A percentile compares a stretch with the other conserved stretches of the same genome.
These are phyloP conservation scores for Gentiana dahurica DNA, from an alignment of 257 asterid genomes.

Conservation along the genomic window DNA sequence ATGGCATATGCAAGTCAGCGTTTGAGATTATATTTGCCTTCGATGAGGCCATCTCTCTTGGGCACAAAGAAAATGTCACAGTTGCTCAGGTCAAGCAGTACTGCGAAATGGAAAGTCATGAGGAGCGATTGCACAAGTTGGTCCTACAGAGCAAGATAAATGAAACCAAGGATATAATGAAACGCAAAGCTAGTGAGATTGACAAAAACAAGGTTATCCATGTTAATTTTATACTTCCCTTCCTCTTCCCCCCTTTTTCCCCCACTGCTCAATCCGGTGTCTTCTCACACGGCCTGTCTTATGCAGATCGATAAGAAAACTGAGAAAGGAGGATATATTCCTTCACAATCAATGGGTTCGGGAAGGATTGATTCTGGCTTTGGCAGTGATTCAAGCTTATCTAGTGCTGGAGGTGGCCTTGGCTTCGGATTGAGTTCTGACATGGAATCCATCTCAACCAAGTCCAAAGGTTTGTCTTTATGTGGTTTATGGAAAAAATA, in stretches of 20 bases:
- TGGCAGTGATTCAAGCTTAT: constrained; percentile 50
- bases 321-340: constrained; percentile 61
- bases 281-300: neutral
- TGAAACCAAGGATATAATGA: constrained; percentile 83
- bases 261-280: too few relatives aligned
- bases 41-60: constrained; percentile 88
- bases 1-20: constrained; percentile 74
- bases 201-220: constrained; percentile 79
- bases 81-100: constrained; percentile 93
- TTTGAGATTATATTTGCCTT: constrained; percentile 89
- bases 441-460: constrained; percentile 49
- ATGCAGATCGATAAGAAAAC: constrained; percentile 64
- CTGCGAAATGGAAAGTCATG: constrained; percentile 97
- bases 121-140: constrained; percentile 83
- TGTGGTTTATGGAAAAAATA: neutral
- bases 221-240: neutral
- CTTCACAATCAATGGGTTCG: constrained; percentile 68
- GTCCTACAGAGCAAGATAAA: constrained; percentile 78
- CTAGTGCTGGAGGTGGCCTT: constrained; percentile 49
- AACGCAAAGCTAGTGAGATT: constrained; percentile 89
- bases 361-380: constrained; percentile 66
- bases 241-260: too few relatives aligned
- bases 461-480: constrained; percentile 54
- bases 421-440: constrained; percentile 62
- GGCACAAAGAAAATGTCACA: constrained; percentile 92